A percentile compares a stretch with the other conserved stretches of the same genome.
Conservation (phyloP, 73 alveolate genomes). For the Stentor roeselii region DNA sequence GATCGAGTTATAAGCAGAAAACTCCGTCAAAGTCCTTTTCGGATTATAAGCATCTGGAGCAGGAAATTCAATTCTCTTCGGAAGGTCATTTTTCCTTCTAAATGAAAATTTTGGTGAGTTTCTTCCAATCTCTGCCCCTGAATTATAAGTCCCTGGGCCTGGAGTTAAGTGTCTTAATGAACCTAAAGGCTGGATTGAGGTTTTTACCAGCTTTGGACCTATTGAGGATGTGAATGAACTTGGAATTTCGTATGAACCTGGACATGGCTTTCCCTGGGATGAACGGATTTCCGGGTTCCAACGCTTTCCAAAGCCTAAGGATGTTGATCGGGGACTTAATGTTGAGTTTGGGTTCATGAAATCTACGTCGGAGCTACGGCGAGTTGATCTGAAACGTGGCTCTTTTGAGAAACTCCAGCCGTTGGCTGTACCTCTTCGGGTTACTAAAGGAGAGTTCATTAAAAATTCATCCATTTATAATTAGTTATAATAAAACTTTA, state of each 20-base stretch:
- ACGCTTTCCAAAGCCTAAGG: neutral
- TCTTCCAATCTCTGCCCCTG: neutral
- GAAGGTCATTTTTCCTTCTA: neutral
- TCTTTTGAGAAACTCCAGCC: neutral
- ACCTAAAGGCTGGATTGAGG: neutral
- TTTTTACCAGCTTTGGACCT: neutral
- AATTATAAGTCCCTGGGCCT: neutral
- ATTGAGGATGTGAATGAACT: neutral
- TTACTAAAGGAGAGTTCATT: neutral
- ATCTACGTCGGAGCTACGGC: neutral
- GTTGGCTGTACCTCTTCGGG: neutral
- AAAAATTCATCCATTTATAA: neutral
- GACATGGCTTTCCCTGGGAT: neutral
- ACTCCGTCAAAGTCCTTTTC: neutral
- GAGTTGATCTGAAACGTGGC: neutral
- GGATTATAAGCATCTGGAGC: neutral
- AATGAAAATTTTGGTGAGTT: neutral
- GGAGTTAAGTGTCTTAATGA: neutral
- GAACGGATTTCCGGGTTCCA: neutral
- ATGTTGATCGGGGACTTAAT: neutral
- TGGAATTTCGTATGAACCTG: neutral
- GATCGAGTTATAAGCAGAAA: neutral
- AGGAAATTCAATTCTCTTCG: neutral
- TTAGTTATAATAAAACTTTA: too few species aligned
- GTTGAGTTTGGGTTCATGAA: neutral